phyloP scores from a whole-genome alignment of 768 basidiomycete genomes.

The Boletus sp. region DNA sequence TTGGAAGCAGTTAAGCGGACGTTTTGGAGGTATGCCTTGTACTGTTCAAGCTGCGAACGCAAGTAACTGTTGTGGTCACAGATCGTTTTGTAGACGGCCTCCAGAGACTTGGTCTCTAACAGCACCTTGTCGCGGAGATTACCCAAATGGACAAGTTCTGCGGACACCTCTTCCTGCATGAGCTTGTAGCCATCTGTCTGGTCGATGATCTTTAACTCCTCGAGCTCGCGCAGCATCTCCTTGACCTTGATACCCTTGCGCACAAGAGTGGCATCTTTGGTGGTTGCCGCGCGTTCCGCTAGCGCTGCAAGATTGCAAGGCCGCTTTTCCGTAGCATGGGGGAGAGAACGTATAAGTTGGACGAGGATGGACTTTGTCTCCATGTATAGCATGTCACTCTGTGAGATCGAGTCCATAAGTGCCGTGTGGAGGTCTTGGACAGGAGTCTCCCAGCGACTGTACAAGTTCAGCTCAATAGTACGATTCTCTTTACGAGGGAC shows the following conservation, averaged over 20 bases:
- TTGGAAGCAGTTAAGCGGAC: constrained; percentile 86
- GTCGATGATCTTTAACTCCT: constrained; percentile 86
- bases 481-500: constrained; percentile 98
- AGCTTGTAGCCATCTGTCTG: constrained; percentile 80
- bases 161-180: constrained; percentile 96
- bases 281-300: constrained; percentile 94
- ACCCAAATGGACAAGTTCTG: constrained; percentile 93
- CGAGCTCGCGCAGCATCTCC: constrained; percentile 96
- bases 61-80: constrained; percentile 99
- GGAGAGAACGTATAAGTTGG: constrained; percentile 93
- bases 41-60: constrained; percentile 94
- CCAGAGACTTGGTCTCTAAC: constrained; percentile 86
- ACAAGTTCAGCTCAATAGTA: constrained; percentile 85
- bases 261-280: constrained; percentile 94
- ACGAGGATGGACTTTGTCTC: constrained; percentile 99
- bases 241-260: constrained; percentile 99
- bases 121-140: constrained; percentile 95
- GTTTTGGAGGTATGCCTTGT: constrained; percentile 99
- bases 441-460: constrained; percentile 98
- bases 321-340: constrained; percentile 74
- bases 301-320: constrained; percentile 87
- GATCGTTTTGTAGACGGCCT: constrained; percentile 99
- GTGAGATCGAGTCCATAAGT: constrained; percentile 95
- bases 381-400: constrained; percentile 99
- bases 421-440: constrained; percentile 97